Evolutionary conservation across 108 stramenopile species (phyloP).

Genomic region (Fistulifera solaris): DNA sequence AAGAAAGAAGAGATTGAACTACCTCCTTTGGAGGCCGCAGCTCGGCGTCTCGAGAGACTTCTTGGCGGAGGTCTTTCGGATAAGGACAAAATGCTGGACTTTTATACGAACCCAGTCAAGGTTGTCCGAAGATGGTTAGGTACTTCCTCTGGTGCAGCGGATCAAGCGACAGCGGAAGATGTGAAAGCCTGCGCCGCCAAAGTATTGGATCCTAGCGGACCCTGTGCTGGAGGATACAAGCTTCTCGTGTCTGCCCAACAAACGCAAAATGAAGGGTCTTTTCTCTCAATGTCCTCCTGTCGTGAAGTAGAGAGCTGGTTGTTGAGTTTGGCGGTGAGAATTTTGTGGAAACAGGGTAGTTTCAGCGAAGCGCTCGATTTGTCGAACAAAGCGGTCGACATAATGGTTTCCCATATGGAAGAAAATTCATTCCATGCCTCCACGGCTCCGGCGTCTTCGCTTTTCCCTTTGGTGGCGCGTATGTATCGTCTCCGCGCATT

Average conservation of each 20-base stretch:
- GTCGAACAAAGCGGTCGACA: conserved; percentile 34
- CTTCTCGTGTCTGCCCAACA: conserved; percentile 6
- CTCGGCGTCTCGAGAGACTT: conserved; percentile 60
- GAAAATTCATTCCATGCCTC: conserved; percentile 26
- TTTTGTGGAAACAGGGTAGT: conserved; percentile 44
- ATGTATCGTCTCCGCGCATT: conserved; percentile 72
- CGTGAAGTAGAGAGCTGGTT: conserved; percentile 71
- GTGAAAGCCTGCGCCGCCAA: conserved; percentile 36
- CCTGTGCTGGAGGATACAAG: conserved; percentile 31
- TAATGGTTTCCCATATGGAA: conserved; percentile 38
- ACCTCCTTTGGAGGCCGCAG: conserved; percentile 65
- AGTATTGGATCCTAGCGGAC: conserved; percentile 43
- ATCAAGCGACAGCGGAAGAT: conserved; percentile 33
- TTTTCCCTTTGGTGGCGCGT: conserved; percentile 68
- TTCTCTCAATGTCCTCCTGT: conserved; percentile 18
- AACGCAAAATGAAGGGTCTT: not conserved
- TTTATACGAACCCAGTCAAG: conserved; percentile 52
- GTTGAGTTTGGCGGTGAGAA: conserved; percentile 51
- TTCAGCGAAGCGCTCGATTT: conserved; percentile 33
- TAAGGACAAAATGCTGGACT: conserved; percentile 17
- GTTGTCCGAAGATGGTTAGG: conserved; percentile 78
- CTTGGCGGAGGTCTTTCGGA: conserved; percentile 39
- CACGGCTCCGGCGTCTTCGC: conserved; percentile 25
- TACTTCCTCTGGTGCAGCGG: conserved; percentile 57
- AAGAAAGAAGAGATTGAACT: conserved; percentile 7